A percentile compares a stretch with the other conserved stretches of the same genome.
Evolutionary conservation across 139 green algal species (phyloP).

Genomic region (Picochlorum sp.): DNA sequence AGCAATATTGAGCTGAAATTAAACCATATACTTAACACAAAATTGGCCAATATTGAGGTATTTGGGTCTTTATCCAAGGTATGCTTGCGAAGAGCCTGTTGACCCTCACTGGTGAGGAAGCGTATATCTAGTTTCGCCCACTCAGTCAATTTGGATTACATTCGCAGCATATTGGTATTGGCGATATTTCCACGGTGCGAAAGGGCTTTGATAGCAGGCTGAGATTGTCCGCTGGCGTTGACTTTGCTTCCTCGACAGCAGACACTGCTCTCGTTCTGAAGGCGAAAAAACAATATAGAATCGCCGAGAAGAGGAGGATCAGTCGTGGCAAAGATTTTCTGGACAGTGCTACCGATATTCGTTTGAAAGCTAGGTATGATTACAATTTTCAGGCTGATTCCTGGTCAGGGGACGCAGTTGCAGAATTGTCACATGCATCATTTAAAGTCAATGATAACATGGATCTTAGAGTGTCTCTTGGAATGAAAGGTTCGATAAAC

Average conservation of each 20-base stretch:
- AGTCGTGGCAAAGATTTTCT: conserved; percentile 14
- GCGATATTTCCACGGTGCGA: no score
- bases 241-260: conserved; percentile 15
- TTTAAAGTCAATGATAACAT: conserved; percentile 20
- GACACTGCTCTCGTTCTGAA: conserved; percentile 14
- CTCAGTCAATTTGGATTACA: neutral
- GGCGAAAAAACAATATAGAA: conserved; percentile 27
- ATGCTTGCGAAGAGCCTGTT: neutral
- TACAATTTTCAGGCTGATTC: conserved; percentile 23
- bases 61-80: neutral
- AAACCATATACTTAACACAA: neutral
- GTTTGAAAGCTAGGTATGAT: conserved; percentile 17
- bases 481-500: neutral
- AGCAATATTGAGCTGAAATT: conserved; percentile 5
- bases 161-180: no score
- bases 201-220: conserved; percentile 15
- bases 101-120: neutral
- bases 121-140: neutral
- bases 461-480: conserved; percentile 5
- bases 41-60: neutral
- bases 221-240: conserved; percentile 17
- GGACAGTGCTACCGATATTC: conserved; percentile 20
- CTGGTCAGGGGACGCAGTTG: conserved; percentile 24
- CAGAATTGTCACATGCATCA: conserved; percentile 14
- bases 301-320: conserved; percentile 1